These are phyloP conservation scores for Luvunga scandens DNA, from an alignment of 345 rosid species.

Conservation along the genomic window DNA sequence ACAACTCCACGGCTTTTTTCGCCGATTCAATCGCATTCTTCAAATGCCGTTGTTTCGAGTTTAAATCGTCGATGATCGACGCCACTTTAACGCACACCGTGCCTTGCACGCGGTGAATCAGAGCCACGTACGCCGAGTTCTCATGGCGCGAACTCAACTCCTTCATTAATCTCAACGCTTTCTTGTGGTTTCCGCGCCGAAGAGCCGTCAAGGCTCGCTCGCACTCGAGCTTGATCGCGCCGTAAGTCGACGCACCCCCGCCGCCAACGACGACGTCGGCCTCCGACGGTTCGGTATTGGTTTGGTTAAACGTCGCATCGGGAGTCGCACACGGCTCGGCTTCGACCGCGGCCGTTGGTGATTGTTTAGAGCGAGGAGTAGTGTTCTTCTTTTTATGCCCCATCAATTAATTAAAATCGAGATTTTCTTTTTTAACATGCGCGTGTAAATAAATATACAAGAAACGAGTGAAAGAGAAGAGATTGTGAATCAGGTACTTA, in stretches of 20 bases:
- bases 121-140: constrained; percentile 47
- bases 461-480: neutral
- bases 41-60: constrained; percentile 63
- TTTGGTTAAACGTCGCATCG: neutral
- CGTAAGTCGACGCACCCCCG: constrained; percentile 24
- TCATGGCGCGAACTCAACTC: constrained; percentile 61
- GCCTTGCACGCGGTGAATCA: constrained; percentile 78
- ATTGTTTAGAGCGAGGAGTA: constrained; percentile 59
- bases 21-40: constrained; percentile 76
- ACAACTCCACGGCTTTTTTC: constrained; percentile 62
- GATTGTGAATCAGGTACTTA: constrained; percentile 12
- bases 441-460: constrained; percentile 9
- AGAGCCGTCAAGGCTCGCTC: constrained; percentile 80
- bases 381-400: constrained; percentile 73
- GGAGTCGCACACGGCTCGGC: constrained; percentile 25
- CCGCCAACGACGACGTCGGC: constrained; percentile 7
- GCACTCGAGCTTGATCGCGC: constrained; percentile 65
- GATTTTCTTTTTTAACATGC: constrained; percentile 33
- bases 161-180: constrained; percentile 84
- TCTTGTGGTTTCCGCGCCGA: constrained; percentile 81
- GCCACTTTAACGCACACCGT: constrained; percentile 75
- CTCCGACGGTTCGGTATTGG: constrained; percentile 32
- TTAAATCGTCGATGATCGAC: constrained; percentile 68
- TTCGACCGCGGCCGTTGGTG: constrained; percentile 25
- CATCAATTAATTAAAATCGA: constrained; percentile 40